A percentile compares a stretch with the other conserved stretches of the same genome.
phyloP scores from a whole-genome alignment of 371 early-diverging fungal genomes.

The Syncephalis fuscata region DNA sequence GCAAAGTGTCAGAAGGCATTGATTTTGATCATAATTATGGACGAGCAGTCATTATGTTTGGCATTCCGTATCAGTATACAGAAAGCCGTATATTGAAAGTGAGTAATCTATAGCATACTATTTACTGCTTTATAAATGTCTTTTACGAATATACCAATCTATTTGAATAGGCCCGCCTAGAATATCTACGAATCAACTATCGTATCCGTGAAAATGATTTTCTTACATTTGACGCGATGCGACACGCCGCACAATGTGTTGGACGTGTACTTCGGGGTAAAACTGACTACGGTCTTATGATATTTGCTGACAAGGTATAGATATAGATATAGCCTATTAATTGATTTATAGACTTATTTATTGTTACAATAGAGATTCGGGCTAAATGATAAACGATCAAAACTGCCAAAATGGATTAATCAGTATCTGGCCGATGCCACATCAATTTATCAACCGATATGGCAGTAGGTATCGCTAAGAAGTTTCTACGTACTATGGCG shows the following conservation, averaged over 20 bases:
- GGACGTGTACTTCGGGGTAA: slow-evolving; percentile 97
- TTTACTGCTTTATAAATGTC: too few species aligned
- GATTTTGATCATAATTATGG: slow-evolving; percentile 99
- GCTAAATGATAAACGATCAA: slow-evolving; percentile 84
- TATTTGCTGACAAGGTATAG: slow-evolving; percentile 97
- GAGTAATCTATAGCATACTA: background rate
- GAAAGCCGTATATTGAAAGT: slow-evolving; percentile 89
- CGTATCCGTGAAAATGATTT: slow-evolving; percentile 97
- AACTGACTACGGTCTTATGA: slow-evolving; percentile 98
- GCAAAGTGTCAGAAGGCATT: slow-evolving; percentile 99
- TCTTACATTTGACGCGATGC: slow-evolving; percentile 98
- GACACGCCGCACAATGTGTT: slow-evolving; percentile 99
- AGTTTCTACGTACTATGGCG: slow-evolving; percentile 94
- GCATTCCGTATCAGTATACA: slow-evolving; percentile 99
- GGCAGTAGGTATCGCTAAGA: slow-evolving; percentile 87
- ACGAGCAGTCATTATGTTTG: slow-evolving; percentile 96
- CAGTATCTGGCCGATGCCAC: slow-evolving; percentile 82
- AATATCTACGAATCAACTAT: slow-evolving; percentile 86
- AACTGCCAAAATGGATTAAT: slow-evolving; percentile 98
- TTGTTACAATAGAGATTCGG: slow-evolving; percentile 59
- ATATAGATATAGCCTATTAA: background rate
- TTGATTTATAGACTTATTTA: background rate
- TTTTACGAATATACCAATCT: background rate
- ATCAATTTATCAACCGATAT: slow-evolving; percentile 96
- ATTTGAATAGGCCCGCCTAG: slow-evolving; percentile 84